Conservation (phyloP, 768 basidiomycete genomes). For the Phallus indusiatus region DNA sequence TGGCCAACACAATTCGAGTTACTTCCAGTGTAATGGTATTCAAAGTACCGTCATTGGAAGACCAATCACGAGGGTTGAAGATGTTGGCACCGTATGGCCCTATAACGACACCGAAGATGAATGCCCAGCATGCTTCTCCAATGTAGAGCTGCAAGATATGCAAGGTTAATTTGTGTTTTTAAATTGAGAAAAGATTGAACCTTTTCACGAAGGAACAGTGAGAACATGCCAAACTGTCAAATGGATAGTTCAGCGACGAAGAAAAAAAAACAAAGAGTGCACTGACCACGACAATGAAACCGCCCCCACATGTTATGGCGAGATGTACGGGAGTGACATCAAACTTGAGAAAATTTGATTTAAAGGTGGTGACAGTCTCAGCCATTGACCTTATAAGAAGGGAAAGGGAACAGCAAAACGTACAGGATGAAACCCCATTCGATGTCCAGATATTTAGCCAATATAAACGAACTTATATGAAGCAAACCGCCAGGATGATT, state of each 20-base stretch:
- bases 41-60: slow-evolving; percentile 22
- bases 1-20: slow-evolving; percentile 86
- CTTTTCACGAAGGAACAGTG: slow-evolving; percentile 81
- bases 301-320: slow-evolving; percentile 69
- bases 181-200: slow-evolving; percentile 26
- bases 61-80: slow-evolving; percentile 79
- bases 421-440: slow-evolving; percentile 44
- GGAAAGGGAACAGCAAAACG: slow-evolving; percentile 16
- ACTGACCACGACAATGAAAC: slow-evolving; percentile 69
- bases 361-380: neutral
- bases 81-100: slow-evolving; percentile 78
- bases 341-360: slow-evolving; percentile 25
- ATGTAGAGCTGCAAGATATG: slow-evolving; percentile 58
- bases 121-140: slow-evolving; percentile 95
- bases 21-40: slow-evolving; percentile 84
- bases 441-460: neutral
- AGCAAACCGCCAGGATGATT: neutral
- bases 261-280: neutral
- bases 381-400: slow-evolving; percentile 1
- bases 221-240: slow-evolving; percentile 87
- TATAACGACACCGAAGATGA: slow-evolving; percentile 85
- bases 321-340: slow-evolving; percentile 65
- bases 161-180: neutral
- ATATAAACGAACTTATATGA: neutral
- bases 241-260: neutral